Evolutionary conservation across 441 rosid species (phyloP).

Genomic region (Erodium texanum): DNA sequence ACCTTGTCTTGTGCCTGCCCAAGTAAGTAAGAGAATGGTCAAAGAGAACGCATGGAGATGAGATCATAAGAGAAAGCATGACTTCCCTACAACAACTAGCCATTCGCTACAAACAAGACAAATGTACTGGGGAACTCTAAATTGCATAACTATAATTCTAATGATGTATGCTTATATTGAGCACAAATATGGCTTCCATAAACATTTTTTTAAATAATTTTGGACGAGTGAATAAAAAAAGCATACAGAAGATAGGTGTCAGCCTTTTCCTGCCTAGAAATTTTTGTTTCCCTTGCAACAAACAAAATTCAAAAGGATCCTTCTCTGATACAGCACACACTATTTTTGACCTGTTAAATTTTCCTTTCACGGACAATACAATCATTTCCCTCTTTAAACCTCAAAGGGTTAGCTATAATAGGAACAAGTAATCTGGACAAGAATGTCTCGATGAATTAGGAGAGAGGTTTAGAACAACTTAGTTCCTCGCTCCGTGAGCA

Average conservation of each 20-base stretch:
- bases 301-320: too few species aligned
- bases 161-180: background rate
- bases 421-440: background rate
- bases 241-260: constrained; percentile 2
- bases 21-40: background rate
- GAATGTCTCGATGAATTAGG: background rate
- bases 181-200: background rate
- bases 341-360: background rate
- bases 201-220: too few species aligned
- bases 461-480: background rate
- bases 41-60: background rate
- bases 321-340: background rate
- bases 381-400: background rate
- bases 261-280: background rate
- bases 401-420: background rate
- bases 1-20: constrained; percentile 50
- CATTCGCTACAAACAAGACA: background rate
- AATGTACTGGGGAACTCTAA: background rate
- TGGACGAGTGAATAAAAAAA: background rate
- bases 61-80: background rate
- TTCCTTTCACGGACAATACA: background rate
- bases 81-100: background rate
- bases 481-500: too few species aligned
- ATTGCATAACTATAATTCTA: background rate
- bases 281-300: background rate